These are phyloP conservation scores for Colletotrichum chrysophilum DNA, from an alignment of 2,329 filamentous ascomycete genomes.

Conservation along the genomic window DNA sequence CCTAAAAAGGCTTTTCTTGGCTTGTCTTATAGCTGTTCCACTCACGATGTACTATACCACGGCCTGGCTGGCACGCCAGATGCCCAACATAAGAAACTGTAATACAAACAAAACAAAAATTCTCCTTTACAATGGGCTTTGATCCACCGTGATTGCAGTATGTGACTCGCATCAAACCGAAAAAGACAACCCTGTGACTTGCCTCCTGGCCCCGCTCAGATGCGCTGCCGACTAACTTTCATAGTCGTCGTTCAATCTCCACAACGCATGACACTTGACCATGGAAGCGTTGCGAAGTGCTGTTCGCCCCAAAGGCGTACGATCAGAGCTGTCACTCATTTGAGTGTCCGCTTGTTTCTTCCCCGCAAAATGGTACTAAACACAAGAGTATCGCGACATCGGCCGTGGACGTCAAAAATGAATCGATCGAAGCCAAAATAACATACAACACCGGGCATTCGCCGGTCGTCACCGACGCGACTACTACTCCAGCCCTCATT, in stretches of 20 bases:
- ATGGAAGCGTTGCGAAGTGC: background rate
- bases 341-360: background rate
- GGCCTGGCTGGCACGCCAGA: slow-evolving; percentile 8
- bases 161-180: background rate
- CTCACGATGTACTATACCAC: slow-evolving; percentile 25
- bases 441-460: background rate
- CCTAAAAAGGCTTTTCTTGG: slow-evolving; percentile 13
- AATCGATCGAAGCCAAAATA: background rate
- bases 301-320: background rate
- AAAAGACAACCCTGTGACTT: background rate
- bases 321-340: background rate
- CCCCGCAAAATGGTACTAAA: background rate
- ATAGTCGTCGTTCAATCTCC: background rate
- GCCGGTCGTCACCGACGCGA: background rate
- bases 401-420: background rate
- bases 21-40: slow-evolving; percentile 22
- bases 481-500: background rate
- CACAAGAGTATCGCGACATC: background rate
- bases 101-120: slow-evolving; percentile 5
- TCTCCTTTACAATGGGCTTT: background rate
- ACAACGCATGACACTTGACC: background rate
- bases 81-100: slow-evolving; percentile 8
- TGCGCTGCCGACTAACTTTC: background rate
- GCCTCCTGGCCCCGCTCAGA: background rate
- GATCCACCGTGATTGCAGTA: background rate